These are phyloP conservation scores for Lagerstroemia speciosa DNA, from an alignment of 345 rosid genomes.

Conservation along the genomic window DNA sequence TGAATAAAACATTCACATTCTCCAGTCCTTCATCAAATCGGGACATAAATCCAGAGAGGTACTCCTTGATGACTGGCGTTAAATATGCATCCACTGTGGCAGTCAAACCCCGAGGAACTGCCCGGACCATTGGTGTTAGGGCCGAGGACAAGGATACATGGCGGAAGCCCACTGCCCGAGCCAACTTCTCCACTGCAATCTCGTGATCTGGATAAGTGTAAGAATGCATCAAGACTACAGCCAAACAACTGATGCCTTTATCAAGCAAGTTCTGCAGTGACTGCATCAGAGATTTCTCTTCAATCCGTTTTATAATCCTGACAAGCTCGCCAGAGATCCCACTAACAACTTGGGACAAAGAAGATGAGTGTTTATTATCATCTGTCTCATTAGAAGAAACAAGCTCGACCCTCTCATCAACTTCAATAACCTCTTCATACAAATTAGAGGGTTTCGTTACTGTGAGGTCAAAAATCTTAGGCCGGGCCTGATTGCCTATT, in stretches of 20 bases:
- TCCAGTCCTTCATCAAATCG: conserved; percentile 67
- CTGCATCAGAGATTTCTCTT: conserved; percentile 52
- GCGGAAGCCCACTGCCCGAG: conserved; percentile 67
- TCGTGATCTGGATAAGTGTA: conserved; percentile 87
- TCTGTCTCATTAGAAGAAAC: conserved; percentile 32
- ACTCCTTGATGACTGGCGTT: conserved; percentile 88
- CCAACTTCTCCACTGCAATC: conserved; percentile 69
- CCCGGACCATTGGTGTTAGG: conserved; percentile 93
- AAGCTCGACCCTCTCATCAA: conserved; percentile 88
- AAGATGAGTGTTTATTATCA: conserved; percentile 6
- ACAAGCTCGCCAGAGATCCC: conserved; percentile 89
- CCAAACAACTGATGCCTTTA: conserved; percentile 79
- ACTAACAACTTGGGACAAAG: conserved; percentile 22
- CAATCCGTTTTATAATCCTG: conserved; percentile 60
- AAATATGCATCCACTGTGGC: conserved; percentile 95
- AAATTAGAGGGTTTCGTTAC: conserved; percentile 75
- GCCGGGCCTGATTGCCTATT: conserved; percentile 94
- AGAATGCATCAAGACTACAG: conserved; percentile 88
- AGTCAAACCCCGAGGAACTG: conserved; percentile 93
- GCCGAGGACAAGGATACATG: conserved; percentile 92
- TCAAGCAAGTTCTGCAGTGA: conserved; percentile 51
- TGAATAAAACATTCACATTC: conserved; percentile 77
- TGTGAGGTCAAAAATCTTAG: conserved; percentile 76
- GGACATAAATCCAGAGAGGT: conserved; percentile 82
- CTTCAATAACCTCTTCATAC: conserved; percentile 79